Base-by-base conservation (phyloP, 768 basidiomycete genomes). In the Porphyrellus cyaneotinctus region DNA sequence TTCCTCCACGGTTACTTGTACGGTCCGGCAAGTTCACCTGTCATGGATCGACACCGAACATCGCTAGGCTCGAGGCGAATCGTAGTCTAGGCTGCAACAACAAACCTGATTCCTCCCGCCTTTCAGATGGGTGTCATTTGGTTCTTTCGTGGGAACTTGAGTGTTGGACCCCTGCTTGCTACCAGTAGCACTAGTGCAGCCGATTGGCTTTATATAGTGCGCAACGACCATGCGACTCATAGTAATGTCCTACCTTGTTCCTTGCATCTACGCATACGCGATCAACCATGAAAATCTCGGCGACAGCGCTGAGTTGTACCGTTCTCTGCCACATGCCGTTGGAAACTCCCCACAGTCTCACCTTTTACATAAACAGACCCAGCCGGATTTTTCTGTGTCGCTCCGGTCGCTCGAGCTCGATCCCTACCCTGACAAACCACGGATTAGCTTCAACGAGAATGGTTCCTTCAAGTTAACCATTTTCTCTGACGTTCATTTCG, bases 401-500 rank as follows among this genome's bases (percentile, higher is more conserved):
- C 35, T 4, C 12, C 11, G 17, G 11, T 15, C 26, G 14, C 36
- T 26, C 22, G 22, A 50, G 20, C 64, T 74, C 12, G 57, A 79
- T 39, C 78, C 76, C 0, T 79, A 79, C 58, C 70, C 76, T 0
- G 51, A 63, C 48, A 77, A 79, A 53, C 76, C 77, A 14, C 78
- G 78, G 13, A 55, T 88, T 15, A 75, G 73, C 2, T 89, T 88
- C 66, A 71, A 73, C 9, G 28, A 64, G 0, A 78, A 85, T 62
- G 83, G 81, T 2, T 79, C 79, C 2, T 86, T 90, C 75, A 88
- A 86, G 67, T 59, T 90, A 42, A 84, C 81, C 14, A 75, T 88
- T 7, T 87, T 89, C 64, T 86, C 85, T 8, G 88, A 90, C 59
- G 66, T 88, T 28, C 87, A 89, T 62, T 88, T 77, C 54, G 87